Percentiles rank a stretch among this genome's conserved stretches.
Conservation (phyloP, 805 yeast species). For the Brettanomyces nanus region DNA sequence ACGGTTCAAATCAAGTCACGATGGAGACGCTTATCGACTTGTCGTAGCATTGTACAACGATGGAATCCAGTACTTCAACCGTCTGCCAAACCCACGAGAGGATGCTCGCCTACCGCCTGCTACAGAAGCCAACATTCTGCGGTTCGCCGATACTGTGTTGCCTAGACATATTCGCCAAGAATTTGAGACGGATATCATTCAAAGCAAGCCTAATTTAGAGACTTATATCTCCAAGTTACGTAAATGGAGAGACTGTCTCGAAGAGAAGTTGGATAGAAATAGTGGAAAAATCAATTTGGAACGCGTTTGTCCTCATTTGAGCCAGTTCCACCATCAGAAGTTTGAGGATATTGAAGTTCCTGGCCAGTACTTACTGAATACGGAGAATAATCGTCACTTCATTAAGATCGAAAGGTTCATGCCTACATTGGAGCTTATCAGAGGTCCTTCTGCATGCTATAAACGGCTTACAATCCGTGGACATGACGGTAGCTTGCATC, state of each 20-base stretch:
- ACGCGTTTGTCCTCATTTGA: conserved; percentile 85
- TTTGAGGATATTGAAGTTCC: conserved; percentile 97
- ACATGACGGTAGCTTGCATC: conserved; percentile 84
- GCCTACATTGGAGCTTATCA: conserved; percentile 78
- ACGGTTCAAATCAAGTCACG: conserved; percentile 86
- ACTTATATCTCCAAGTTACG: conserved; percentile 76
- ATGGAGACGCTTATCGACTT: conserved; percentile 91
- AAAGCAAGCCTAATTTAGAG: conserved; percentile 81
- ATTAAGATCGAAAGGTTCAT: conserved; percentile 88
- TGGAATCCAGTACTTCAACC: conserved; percentile 83
- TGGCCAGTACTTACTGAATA: conserved; percentile 86
- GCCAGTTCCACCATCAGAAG: conserved; percentile 96
- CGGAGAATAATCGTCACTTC: conserved; percentile 85
- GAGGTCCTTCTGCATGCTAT: conserved; percentile 87
- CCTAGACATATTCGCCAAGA: conserved; percentile 85
- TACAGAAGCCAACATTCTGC: conserved; percentile 78
- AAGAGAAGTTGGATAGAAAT: conserved; percentile 83
- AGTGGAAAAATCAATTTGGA: conserved; percentile 76
- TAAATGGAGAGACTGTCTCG: conserved; percentile 88
- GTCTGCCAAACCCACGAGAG: conserved; percentile 79
- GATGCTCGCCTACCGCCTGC: conserved; percentile 85
- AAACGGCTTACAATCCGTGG: conserved; percentile 86
- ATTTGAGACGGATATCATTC: conserved; percentile 85
- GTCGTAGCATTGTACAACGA: conserved; percentile 90
- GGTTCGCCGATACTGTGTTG: conserved; percentile 88